Percentiles rank a stretch among this genome's conserved stretches.
Evolutionary conservation across 345 rosid species (phyloP).

Genomic region (Hirschfeldia incana): DNA sequence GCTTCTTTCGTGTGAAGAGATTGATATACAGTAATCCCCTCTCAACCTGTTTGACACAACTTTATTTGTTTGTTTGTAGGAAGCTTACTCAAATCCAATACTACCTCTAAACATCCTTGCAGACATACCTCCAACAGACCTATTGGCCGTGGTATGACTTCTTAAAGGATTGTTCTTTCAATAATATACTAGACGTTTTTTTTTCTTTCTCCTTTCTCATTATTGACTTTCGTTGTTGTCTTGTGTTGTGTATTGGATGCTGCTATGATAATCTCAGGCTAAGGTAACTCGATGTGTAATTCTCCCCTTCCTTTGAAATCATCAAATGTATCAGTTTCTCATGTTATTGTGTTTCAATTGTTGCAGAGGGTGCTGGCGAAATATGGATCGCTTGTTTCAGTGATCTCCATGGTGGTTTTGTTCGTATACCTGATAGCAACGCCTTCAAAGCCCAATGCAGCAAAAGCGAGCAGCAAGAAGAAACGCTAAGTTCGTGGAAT

Average conservation of each 20-base stretch:
- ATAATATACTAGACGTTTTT: background rate
- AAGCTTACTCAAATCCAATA: constrained; percentile 80
- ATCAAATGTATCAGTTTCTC: background rate
- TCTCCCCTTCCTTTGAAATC: constrained; percentile 4
- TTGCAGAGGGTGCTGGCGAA: constrained; percentile 80
- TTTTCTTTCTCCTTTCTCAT: background rate
- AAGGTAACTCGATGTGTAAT: constrained; percentile 57
- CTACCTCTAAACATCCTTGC: constrained; percentile 86
- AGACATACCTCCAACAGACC: constrained; percentile 69
- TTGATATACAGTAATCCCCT: background rate
- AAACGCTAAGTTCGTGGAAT: constrained; percentile 49
- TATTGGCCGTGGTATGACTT: constrained; percentile 53
- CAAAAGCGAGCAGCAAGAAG: constrained; percentile 85
- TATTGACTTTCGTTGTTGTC: constrained; percentile 25
- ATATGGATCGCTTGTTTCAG: constrained; percentile 87
- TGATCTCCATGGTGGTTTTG: constrained; percentile 65
- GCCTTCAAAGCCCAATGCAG: constrained; percentile 68
- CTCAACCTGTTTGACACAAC: background rate
- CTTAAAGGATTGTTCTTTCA: background rate
- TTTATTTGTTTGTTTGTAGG: constrained; percentile 43
- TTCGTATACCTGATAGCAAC: constrained; percentile 63
- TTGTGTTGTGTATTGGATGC: constrained; percentile 43
- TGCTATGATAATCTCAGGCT: constrained; percentile 55
- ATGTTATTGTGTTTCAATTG: constrained; percentile 9
- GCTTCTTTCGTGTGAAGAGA: background rate